A percentile compares a stretch with the other conserved stretches of the same genome.
phyloP scores from a whole-genome alignment of 352 stramenopile genomes.

The Globisporangium okanoganense region DNA sequence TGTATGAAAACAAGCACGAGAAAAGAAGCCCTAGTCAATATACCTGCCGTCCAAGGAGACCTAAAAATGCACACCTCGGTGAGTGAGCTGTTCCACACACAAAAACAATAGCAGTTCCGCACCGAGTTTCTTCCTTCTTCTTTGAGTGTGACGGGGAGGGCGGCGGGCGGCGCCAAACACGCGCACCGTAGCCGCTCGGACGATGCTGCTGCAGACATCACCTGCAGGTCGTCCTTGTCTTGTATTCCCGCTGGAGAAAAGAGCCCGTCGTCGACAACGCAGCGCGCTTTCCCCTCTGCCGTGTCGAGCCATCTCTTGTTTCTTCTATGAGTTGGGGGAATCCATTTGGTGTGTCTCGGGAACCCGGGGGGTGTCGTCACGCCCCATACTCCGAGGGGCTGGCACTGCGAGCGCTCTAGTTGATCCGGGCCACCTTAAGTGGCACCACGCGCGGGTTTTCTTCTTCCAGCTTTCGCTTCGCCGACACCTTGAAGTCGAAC shows the following conservation, averaged over 20 bases:
- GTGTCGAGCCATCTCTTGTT: not conserved
- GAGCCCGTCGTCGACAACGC: not conserved
- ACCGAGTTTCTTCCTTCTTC: slow-evolving; percentile 2
- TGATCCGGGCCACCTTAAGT: slow-evolving; percentile 82
- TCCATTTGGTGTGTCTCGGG: not conserved
- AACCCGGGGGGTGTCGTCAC: not conserved
- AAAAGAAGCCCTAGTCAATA: not conserved
- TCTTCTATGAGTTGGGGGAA: slow-evolving; percentile 5
- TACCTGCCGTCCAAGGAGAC: slow-evolving; percentile 1
- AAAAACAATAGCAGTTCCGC: slow-evolving; percentile 3
- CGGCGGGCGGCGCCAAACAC: not conserved
- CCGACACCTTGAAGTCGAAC: slow-evolving; percentile 86
- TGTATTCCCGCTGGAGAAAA: slow-evolving; percentile 5
- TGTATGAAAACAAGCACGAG: slow-evolving; percentile 2
- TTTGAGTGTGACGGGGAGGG: not conserved
- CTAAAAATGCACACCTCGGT: slow-evolving; percentile 8
- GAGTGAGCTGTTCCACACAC: not conserved
- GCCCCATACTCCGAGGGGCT: not conserved
- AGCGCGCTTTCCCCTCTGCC: not conserved
- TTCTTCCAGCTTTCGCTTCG: slow-evolving; percentile 77
- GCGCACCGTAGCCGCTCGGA: not conserved
- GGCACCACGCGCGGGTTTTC: slow-evolving; percentile 83
- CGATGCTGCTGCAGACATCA: slow-evolving; percentile 15
- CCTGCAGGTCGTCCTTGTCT: slow-evolving; percentile 10
- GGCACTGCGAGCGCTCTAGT: slow-evolving; percentile 28